Conservation (phyloP, 768 basidiomycete genomes). For the Russula vinacea region DNA sequence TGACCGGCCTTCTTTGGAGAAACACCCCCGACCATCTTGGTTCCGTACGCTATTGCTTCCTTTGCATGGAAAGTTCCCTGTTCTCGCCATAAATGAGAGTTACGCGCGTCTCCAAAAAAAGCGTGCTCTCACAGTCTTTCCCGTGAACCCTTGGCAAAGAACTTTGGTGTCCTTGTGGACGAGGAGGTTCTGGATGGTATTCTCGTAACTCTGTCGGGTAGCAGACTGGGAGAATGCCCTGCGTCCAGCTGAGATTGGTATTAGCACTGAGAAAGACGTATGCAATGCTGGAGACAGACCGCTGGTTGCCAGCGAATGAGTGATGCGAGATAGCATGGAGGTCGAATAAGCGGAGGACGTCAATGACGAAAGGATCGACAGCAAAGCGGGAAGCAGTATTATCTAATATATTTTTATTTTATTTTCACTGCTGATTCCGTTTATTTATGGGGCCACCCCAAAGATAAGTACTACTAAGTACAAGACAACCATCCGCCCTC, state of each 20-base stretch:
- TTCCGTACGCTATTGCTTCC: constrained; percentile 92
- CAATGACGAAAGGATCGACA: background rate
- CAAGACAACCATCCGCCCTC: constrained; percentile 28
- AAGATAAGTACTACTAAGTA: constrained; percentile 28
- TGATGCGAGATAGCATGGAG: constrained; percentile 60
- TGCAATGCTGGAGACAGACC: constrained; percentile 40
- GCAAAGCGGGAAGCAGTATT: background rate
- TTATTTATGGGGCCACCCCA: background rate
- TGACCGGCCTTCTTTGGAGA: constrained; percentile 96
- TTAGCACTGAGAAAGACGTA: background rate
- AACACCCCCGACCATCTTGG: constrained; percentile 96
- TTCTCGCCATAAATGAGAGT: constrained; percentile 1
- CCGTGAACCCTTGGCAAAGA: constrained; percentile 85
- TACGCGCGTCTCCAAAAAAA: background rate
- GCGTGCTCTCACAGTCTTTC: constrained; percentile 70
- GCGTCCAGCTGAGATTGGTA: constrained; percentile 51
- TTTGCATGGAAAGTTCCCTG: constrained; percentile 96
- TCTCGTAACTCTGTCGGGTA: constrained; percentile 74
- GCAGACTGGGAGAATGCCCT: constrained; percentile 80
- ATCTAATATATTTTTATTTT: constrained; percentile 13
- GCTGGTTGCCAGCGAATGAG: constrained; percentile 51
- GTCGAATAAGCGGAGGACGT: constrained; percentile 13
- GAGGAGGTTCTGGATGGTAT: constrained; percentile 86
- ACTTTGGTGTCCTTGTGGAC: constrained; percentile 96
- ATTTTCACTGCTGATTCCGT: background rate